These are phyloP conservation scores for Penicillium angulare DNA, from an alignment of 495 filamentous ascomycete species.

Conservation along the genomic window DNA sequence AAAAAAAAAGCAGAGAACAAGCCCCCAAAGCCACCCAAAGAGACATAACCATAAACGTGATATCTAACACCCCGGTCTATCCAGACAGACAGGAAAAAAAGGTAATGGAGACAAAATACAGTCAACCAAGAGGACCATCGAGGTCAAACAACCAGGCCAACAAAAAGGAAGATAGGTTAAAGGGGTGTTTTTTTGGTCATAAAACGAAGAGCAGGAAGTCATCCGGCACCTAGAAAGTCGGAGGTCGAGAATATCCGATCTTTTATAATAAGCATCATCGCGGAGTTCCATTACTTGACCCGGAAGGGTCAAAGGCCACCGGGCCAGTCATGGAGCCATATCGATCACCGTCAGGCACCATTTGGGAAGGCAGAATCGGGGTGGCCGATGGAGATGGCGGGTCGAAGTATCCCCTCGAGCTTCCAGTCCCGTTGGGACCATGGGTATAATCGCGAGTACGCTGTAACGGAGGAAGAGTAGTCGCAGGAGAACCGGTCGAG, in stretches of 20 bases:
- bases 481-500: constrained; percentile 31
- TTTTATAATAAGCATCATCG: constrained; percentile 21
- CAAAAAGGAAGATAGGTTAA: too few species aligned
- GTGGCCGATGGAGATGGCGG: constrained; percentile 36
- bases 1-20: not conserved
- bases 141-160: constrained; percentile 11
- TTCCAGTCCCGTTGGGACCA: constrained; percentile 32
- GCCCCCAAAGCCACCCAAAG: constrained; percentile 21
- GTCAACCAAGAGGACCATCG: constrained; percentile 18
- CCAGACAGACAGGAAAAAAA: constrained; percentile 26
- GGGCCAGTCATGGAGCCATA: constrained; percentile 31
- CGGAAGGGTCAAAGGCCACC: constrained; percentile 30
- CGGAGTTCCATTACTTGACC: constrained; percentile 36
- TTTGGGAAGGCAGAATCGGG: constrained; percentile 42
- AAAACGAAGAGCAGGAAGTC: too few species aligned
- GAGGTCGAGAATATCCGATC: too few species aligned
- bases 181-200: too few species aligned
- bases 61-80: constrained; percentile 30
- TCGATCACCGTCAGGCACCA: constrained; percentile 36
- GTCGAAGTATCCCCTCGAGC: constrained; percentile 35
- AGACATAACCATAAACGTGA: constrained; percentile 17
- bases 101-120: constrained; percentile 8
- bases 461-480: constrained; percentile 41
- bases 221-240: too few species aligned
- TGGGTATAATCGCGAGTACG: constrained; percentile 35